These are phyloP conservation scores for Amorphotheca resinae DNA, from an alignment of 495 filamentous ascomycete species.

Conservation along the genomic window DNA sequence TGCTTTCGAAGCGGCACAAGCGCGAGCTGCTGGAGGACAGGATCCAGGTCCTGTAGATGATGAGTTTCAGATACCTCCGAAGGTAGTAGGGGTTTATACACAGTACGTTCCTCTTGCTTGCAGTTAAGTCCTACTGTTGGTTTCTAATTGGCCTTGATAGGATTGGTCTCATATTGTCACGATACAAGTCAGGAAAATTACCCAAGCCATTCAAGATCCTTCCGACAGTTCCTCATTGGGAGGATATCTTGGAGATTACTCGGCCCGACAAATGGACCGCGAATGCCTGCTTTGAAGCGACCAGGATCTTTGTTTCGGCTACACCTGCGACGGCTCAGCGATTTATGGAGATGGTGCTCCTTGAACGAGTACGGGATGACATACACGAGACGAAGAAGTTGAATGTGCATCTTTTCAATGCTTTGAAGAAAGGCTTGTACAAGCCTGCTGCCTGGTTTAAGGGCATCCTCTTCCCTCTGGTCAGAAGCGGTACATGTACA, in stretches of 20 bases:
- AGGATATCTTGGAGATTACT: constrained; percentile 71
- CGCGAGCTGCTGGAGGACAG: not conserved
- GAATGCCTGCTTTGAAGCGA: constrained; percentile 76
- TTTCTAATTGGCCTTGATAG: constrained; percentile 27
- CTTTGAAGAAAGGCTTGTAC: constrained; percentile 84
- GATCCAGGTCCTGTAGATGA: constrained; percentile 44
- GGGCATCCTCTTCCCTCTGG: constrained; percentile 84
- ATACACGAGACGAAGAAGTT: constrained; percentile 79
- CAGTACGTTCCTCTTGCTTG: constrained; percentile 43
- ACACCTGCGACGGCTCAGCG: constrained; percentile 63
- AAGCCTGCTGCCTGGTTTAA: constrained; percentile 97
- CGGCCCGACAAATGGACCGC: constrained; percentile 77
- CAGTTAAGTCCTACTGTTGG: not conserved
- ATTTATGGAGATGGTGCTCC: constrained; percentile 69
- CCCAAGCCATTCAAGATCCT: constrained; percentile 97
- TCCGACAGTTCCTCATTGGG: constrained; percentile 81
- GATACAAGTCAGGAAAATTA: constrained; percentile 88
- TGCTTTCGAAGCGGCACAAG: constrained; percentile 60
- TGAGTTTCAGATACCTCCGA: constrained; percentile 75
- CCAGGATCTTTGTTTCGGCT: constrained; percentile 74
- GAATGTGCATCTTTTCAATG: constrained; percentile 88
- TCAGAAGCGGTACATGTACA: constrained; percentile 58
- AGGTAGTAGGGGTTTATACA: constrained; percentile 85
- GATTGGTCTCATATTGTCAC: constrained; percentile 75
- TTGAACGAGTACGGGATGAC: constrained; percentile 82